Percentiles rank a stretch among this genome's conserved stretches.
phyloP scores from a whole-genome alignment of 305 asterid genomes.

The Nicotiana rustica region DNA sequence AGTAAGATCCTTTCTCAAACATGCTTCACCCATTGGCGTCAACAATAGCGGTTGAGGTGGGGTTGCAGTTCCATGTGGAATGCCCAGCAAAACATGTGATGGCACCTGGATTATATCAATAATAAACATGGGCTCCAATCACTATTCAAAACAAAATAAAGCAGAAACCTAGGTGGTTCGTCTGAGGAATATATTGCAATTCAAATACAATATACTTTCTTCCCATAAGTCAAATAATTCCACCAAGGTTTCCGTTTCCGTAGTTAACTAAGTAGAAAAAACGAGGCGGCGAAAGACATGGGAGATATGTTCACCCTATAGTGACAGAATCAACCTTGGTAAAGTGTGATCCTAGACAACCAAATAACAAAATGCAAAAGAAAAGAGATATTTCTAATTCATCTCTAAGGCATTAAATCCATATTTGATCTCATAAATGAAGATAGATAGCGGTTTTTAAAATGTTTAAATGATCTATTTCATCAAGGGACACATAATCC shows the following conservation, averaged over 20 bases:
- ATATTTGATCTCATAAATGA: background rate
- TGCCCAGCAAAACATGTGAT: constrained; percentile 71
- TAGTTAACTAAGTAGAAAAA: constrained; percentile 7
- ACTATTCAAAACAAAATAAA: constrained; percentile 15
- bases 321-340: background rate
- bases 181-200: background rate
- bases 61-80: constrained; percentile 62
- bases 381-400: background rate
- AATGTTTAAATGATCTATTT: background rate
- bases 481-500: background rate
- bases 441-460: background rate
- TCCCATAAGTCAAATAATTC: background rate
- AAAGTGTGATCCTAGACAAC: background rate
- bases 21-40: constrained; percentile 93
- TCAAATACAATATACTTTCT: background rate
- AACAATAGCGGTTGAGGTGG: constrained; percentile 57
- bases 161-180: background rate
- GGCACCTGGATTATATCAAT: constrained; percentile 64
- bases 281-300: background rate
- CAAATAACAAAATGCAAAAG: constrained; percentile 4
- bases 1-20: constrained; percentile 88
- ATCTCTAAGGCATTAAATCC: background rate
- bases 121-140: constrained; percentile 20
- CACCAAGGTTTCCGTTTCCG: constrained; percentile 15
- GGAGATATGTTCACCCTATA: background rate